Evolutionary conservation across 768 basidiomycete genomes (phyloP), one percentile per base, ranked within the genome.

Genomic region (Lactarius hatsudake): DNA sequence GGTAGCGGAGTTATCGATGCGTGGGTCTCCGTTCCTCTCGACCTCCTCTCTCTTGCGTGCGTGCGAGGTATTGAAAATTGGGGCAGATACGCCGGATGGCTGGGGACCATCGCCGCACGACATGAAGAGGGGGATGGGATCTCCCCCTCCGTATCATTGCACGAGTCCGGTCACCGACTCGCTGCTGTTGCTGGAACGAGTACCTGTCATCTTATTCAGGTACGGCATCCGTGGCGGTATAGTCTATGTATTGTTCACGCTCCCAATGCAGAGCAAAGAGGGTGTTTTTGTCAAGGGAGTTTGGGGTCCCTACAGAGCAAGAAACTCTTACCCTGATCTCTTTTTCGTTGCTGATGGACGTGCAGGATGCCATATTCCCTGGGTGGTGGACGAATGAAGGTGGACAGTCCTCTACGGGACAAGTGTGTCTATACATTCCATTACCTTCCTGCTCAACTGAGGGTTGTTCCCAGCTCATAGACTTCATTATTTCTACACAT

Each of bases 351-450:
- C 65, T 67, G 15, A 62, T 56, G 8, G 77, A 73, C 69, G 69
- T 20, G 1, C 70, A 92, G 86, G 89, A 98, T 73, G 88, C 94
- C 7, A 83, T 96, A 38, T 95, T 98, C 78, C 88, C 88, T 53
- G 94, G 89, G 20, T 96, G 93, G 90, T 99, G 96, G 97, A 97
- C 98, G 94, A 99, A 96, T 73, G 97, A 99, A 78, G 97, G 96
- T 45, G 97, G 97, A 2, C 97, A 99, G 78, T 97, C 95, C 9
- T 96, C 95, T 1, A 99, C 97, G 0, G 97, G 97, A n/a, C 93
- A 94, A 78, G 90, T 90, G 61, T 28, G 34, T 48, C 62, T 2
- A 30, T 6, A 23, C 6, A 9, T 36, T 30, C 28, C 57, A 10
- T 13, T 23, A 12, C 18, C 20, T 8, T 30, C 1, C 54, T 32